Evolutionary conservation across 2,329 filamentous ascomycete species (phyloP).

Genomic region (Chrysoporthe puriensis): DNA sequence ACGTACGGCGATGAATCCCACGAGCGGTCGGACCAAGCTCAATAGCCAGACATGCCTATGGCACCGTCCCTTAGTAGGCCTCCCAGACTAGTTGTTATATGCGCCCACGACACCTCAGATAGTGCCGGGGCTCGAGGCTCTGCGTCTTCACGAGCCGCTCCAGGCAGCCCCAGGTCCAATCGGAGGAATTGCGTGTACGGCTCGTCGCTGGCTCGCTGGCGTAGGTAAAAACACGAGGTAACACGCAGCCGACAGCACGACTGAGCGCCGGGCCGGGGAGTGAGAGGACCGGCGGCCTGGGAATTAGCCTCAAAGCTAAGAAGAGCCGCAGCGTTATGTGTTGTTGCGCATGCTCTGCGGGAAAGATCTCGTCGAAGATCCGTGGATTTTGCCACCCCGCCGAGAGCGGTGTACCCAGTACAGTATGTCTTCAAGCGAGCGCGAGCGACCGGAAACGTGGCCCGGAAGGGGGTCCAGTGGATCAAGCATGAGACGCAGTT

Average conservation of each 20-base stretch:
- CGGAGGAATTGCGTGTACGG: slow-evolving; percentile 12
- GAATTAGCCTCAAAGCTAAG: slow-evolving; percentile 6
- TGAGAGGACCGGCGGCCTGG: slow-evolving; percentile 5
- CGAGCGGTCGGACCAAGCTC: not conserved
- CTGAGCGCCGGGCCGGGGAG: not conserved
- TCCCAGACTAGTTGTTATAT: not conserved
- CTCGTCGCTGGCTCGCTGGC: slow-evolving; percentile 1
- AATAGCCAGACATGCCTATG: not conserved
- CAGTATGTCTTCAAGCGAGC: not conserved
- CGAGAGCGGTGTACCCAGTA: not conserved
- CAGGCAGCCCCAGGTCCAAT: not conserved
- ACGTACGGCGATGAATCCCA: not conserved
- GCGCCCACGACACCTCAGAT: not conserved
- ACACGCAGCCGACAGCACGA: not conserved
- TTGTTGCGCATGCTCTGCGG: not conserved
- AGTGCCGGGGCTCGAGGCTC: not conserved
- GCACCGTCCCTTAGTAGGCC: not conserved
- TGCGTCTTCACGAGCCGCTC: not conserved
- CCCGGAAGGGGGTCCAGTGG: slow-evolving; percentile 3
- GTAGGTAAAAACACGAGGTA: not conserved
- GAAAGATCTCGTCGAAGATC: not conserved
- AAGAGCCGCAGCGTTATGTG: not conserved
- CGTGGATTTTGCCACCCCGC: not conserved
- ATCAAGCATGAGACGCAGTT: slow-evolving; percentile 1
- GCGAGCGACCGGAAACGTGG: slow-evolving; percentile 4